These are phyloP conservation scores for Podila minutissima DNA, from an alignment of 192 early-diverging fungal genomes.

Conservation along the genomic window DNA sequence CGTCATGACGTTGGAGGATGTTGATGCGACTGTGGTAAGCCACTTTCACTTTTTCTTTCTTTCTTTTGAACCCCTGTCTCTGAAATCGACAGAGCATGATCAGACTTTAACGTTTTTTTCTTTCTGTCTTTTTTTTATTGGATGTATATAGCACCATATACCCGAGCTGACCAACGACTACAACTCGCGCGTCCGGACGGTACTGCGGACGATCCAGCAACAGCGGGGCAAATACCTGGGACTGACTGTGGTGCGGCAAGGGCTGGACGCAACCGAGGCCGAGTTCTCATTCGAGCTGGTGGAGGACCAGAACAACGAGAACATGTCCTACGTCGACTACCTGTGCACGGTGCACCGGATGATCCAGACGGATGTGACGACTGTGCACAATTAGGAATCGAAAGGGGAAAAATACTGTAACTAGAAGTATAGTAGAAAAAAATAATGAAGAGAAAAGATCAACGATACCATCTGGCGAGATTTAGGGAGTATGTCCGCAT, in stretches of 20 bases:
- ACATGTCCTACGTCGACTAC: slow-evolving; percentile 94
- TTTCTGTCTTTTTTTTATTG: slow-evolving; percentile 12
- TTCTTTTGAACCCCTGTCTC: neutral
- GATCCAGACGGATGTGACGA: slow-evolving; percentile 77
- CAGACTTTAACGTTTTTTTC: neutral
- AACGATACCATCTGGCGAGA: no score
- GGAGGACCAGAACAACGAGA: slow-evolving; percentile 91
- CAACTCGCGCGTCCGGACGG: slow-evolving; percentile 14
- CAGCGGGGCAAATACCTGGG: slow-evolving; percentile 73
- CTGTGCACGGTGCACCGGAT: slow-evolving; percentile 88
- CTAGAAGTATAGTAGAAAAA: no score
- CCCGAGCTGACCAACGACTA: slow-evolving; percentile 73
- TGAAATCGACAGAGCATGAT: neutral
- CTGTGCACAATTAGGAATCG: slow-evolving; percentile 6
- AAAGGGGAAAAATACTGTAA: no score
- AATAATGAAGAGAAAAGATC: no score
- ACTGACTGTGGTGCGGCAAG: slow-evolving; percentile 84
- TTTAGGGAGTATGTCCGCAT: no score
- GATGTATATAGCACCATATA: slow-evolving; percentile 59
- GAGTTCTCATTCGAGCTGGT: slow-evolving; percentile 81
- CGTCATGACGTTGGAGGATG: slow-evolving; percentile 70
- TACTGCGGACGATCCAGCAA: slow-evolving; percentile 72
- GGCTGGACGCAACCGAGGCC: slow-evolving; percentile 82
- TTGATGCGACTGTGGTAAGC: slow-evolving; percentile 73
- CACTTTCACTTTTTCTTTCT: neutral